Evolutionary conservation across 2,329 filamentous ascomycete species (phyloP).

Genomic region (Fusarium devonianum): DNA sequence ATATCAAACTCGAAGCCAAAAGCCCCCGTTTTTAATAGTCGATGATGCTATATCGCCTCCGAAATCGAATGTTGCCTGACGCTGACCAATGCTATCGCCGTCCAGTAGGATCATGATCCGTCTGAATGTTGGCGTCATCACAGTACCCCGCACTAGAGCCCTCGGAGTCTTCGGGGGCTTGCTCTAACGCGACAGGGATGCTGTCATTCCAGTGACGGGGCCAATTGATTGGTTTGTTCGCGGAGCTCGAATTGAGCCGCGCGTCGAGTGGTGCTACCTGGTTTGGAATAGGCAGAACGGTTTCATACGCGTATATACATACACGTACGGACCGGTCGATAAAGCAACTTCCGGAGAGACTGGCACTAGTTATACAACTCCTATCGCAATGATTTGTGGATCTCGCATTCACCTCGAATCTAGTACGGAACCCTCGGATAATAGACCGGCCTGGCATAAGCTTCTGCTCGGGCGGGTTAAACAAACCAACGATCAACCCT

Average conservation of each 20-base stretch:
- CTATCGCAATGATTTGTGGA: too few relatives aligned
- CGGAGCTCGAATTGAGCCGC: conserved; percentile 3
- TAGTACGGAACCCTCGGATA: too few relatives aligned
- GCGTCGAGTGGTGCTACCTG: conserved; percentile 2
- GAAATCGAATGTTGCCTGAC: conserved; percentile 6
- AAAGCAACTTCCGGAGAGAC: too few relatives aligned
- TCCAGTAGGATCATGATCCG: conserved; percentile 7
- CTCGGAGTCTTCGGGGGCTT: conserved; percentile 18
- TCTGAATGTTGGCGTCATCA: conserved; percentile 32
- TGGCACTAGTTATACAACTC: too few relatives aligned
- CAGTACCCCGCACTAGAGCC: conserved; percentile 15
- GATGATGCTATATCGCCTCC: conserved; percentile 21
- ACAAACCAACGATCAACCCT: too few relatives aligned
- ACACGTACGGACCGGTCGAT: background rate
- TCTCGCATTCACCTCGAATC: too few relatives aligned
- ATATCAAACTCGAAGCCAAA: too few relatives aligned
- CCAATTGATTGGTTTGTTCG: background rate
- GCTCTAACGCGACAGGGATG: conserved; percentile 22
- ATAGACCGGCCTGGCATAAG: too few relatives aligned
- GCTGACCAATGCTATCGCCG: background rate
- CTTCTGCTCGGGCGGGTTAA: too few relatives aligned
- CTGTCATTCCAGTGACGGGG: background rate
- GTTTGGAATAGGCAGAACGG: background rate
- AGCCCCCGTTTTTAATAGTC: too few relatives aligned
- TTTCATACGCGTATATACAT: conserved; percentile 22